Conservation (phyloP, 192 early-diverging fungal genomes). For the Backusella tuberculispora region DNA sequence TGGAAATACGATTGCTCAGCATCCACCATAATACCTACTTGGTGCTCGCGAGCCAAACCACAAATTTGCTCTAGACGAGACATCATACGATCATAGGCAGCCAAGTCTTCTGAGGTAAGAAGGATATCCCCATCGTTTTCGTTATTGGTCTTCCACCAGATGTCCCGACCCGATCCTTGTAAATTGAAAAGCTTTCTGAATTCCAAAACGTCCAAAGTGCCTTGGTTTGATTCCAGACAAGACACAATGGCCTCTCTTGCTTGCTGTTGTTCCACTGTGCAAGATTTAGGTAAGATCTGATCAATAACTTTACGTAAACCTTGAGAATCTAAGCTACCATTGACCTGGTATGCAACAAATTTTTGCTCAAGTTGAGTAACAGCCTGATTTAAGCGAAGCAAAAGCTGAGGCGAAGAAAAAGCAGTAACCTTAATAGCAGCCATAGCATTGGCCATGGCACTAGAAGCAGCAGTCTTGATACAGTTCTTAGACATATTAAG, state of each 20-base stretch:
- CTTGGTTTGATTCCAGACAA: conserved; percentile 3
- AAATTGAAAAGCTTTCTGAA: conserved; percentile 29
- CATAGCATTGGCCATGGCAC: conserved; percentile 65
- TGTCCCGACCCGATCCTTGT: conserved; percentile 24
- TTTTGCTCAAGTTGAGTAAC: conserved; percentile 59
- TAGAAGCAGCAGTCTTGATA: conserved; percentile 64
- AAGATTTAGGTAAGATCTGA: conserved; percentile 4
- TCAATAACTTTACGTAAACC: conserved; percentile 9
- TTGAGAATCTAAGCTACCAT: conserved; percentile 22
- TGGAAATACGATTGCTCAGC: conserved; percentile 96
- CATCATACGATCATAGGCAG: conserved; percentile 71
- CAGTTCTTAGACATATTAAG: conserved; percentile 68
- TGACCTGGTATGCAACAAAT: conserved; percentile 46
- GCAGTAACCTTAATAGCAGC: conserved; percentile 92
- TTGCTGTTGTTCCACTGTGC: conserved; percentile 5
- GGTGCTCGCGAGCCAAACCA: conserved; percentile 60
- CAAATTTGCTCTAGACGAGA: conserved; percentile 66
- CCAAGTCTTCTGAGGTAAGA: conserved; percentile 60
- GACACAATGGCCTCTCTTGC: conserved; percentile 12
- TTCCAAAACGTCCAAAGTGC: conserved; percentile 25
- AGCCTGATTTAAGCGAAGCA: conserved; percentile 57
- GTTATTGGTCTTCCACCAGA: conserved; percentile 26
- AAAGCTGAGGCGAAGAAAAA: conserved; percentile 64
- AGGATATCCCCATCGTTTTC: conserved; percentile 2
- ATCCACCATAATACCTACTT: conserved; percentile 87